These are phyloP conservation scores for Cudoniella acicularis DNA, from an alignment of 495 filamentous ascomycete species.

Conservation along the genomic window DNA sequence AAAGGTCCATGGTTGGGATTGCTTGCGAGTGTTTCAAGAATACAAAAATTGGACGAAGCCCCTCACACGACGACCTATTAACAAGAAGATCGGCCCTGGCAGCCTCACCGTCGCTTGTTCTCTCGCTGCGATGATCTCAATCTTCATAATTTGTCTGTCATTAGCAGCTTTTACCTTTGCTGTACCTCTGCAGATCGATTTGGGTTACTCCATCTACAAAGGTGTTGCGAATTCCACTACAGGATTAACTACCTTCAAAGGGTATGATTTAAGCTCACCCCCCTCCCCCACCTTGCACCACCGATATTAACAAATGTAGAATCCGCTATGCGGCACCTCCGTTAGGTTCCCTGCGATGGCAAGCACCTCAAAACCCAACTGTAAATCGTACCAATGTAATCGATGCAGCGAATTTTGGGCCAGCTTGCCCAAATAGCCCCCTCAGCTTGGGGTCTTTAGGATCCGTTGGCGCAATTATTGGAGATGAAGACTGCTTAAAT, in stretches of 20 bases:
- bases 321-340: constrained; percentile 58
- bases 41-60: too few relatives aligned
- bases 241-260: constrained; percentile 26
- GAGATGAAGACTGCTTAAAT: constrained; percentile 41
- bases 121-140: neutral
- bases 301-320: constrained; percentile 44
- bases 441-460: neutral
- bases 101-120: too few relatives aligned
- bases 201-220: constrained; percentile 28
- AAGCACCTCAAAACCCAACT: constrained; percentile 32
- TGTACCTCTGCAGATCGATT: constrained; percentile 22
- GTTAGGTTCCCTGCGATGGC: constrained; percentile 44
- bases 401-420: neutral
- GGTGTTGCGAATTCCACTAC: constrained; percentile 25
- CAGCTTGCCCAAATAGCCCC: neutral
- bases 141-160: neutral
- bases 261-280: neutral
- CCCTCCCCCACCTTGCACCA: neutral
- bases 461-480: constrained; percentile 3
- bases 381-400: neutral
- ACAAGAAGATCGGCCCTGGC: too few relatives aligned
- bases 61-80: too few relatives aligned
- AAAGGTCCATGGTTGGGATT: too few relatives aligned
- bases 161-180: neutral
- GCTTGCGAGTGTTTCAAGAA: too few relatives aligned